Conservation (phyloP, 805 yeast genomes). For the Hanseniaspora thailandica region DNA sequence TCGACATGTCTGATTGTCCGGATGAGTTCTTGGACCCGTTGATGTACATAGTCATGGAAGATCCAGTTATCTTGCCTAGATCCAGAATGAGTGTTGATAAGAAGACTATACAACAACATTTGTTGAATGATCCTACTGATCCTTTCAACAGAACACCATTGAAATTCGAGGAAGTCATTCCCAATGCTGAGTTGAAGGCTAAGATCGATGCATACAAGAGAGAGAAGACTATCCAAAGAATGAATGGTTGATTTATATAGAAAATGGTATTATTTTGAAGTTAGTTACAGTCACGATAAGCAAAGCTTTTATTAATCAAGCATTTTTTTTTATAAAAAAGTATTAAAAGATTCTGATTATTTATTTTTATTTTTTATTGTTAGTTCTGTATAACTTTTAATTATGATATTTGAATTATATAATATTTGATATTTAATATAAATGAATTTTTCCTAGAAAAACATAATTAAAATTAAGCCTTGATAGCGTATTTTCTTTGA, state of each 20-base stretch:
- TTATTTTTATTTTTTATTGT: neutral
- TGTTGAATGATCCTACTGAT: constrained; percentile 88
- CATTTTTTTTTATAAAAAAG: neutral
- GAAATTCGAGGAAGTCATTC: constrained; percentile 75
- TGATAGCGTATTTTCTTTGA: constrained; percentile 94
- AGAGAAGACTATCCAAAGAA: constrained; percentile 30
- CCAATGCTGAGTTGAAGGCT: constrained; percentile 55
- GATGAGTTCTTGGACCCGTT: constrained; percentile 95
- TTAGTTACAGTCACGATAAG: neutral
- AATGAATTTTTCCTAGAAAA: constrained; percentile 9
- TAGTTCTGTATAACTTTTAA: constrained; percentile 14
- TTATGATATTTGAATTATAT: constrained; percentile 13
- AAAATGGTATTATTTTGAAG: neutral
- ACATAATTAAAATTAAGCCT: constrained; percentile 54
- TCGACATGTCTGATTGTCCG: constrained; percentile 85
- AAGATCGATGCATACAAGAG: constrained; percentile 49
- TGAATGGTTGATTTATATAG: neutral
- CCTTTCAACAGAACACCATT: constrained; percentile 93
- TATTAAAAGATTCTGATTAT: neutral
- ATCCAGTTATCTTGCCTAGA: constrained; percentile 88
- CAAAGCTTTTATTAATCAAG: neutral
- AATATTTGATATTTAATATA: constrained; percentile 8
- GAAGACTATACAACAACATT: constrained; percentile 83
- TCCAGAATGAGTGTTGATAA: constrained; percentile 78
- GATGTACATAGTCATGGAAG: constrained; percentile 90